These are phyloP conservation scores for Populus tomentosa DNA, from an alignment of 441 rosid genomes.

Conservation along the genomic window DNA sequence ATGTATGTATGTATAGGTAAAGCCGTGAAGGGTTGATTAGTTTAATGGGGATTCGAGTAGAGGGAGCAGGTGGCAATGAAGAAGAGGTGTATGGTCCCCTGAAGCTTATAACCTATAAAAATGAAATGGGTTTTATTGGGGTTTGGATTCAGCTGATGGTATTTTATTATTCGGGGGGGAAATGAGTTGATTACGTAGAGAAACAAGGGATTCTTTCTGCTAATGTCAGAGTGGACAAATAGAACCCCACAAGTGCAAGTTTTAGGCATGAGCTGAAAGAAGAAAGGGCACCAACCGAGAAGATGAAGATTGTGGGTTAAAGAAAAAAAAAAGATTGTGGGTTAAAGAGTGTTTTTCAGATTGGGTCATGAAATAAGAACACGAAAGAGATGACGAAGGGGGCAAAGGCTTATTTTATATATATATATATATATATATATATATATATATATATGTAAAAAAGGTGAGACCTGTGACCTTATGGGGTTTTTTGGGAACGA, in stretches of 20 bases:
- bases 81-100: background rate
- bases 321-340: constrained; percentile 10
- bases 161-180: background rate
- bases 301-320: constrained; percentile 19
- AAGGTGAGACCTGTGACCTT: constrained; percentile 4
- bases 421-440: no score
- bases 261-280: constrained; percentile 9
- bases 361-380: constrained; percentile 15
- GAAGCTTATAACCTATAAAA: background rate
- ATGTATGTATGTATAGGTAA: background rate
- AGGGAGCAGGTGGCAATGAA: constrained; percentile 16
- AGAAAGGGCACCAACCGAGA: background rate
- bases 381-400: background rate
- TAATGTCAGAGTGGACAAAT: constrained; percentile 23
- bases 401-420: background rate
- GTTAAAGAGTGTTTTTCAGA: background rate
- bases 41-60: constrained; percentile 15
- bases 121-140: constrained; percentile 10
- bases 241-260: constrained; percentile 23
- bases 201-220: constrained; percentile 30
- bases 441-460: no score
- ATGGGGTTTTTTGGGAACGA: background rate
- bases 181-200: constrained; percentile 9
- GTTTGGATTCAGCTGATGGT: background rate
- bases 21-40: constrained; percentile 8